Base-by-base conservation (phyloP, 2,329 filamentous ascomycete genomes). In the Didymella pomorum region DNA sequence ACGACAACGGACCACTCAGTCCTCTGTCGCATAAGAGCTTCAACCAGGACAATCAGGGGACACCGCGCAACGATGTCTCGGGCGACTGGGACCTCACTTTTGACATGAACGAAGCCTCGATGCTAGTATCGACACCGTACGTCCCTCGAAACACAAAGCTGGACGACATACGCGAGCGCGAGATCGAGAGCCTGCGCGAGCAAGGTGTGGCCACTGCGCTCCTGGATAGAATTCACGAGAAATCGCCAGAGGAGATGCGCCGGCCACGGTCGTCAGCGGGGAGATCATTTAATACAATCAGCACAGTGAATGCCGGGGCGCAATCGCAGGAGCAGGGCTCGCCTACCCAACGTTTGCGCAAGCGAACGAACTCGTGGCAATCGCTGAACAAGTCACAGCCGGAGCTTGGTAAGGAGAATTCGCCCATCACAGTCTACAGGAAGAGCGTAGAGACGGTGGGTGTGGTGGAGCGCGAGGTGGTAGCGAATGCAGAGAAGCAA, bases 111-210 rank as follows among this genome's bases (percentile, higher is more conserved):
- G 74, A 78, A 20, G 76, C 73, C 18, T 81, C 79, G 14, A 66
- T 83, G 37, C 75, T 83, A 5, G 79, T 79, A 4, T 82, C 81
- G 4, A 83, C 81, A 3, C 81, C 82, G 14, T 76, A 75, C 60
- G 66, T 79, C 21, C 73, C 75, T n/a, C 71, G 77, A 66, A 80
- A 70, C 56, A 77, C 73, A 2, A 68, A 66, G 29, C 70, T 82
- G 25, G 79, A 82, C 58, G 74, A 79, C 37, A 78, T 82, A 45
- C 71, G 78, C 44, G 72, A 77, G 60, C 70, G 74, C 18, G 80
- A 82, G 59, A 72, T 78, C 14, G 76, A 80, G 51, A 72, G 65
- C 18, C 54, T 78, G 26, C 76, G 74, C 56, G 73, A 75, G 51
- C 71, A 72, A 49, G 71, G 65, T 11, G 63, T 74, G 11, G 66